A percentile compares a stretch with the other conserved stretches of the same genome.
phyloP scores from a whole-genome alignment of 192 early-diverging fungal genomes.

The Mortierella claussenii region DNA sequence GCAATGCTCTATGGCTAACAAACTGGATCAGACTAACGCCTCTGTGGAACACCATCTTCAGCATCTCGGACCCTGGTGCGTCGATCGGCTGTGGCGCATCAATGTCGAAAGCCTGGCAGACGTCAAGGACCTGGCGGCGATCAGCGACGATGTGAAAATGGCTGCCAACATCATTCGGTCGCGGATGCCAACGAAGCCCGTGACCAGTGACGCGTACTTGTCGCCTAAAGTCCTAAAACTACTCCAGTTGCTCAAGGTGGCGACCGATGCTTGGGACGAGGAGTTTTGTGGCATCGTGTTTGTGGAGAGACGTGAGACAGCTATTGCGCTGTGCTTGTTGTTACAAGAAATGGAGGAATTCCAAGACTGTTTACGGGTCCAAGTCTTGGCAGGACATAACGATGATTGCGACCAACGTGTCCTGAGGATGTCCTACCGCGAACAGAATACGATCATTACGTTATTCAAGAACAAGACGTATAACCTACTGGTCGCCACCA shows the following conservation, averaged over 20 bases:
- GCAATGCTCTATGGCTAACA: slow-evolving; percentile 38
- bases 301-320: slow-evolving; percentile 77
- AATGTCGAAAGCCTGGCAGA: slow-evolving; percentile 52
- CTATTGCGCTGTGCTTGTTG: slow-evolving; percentile 64
- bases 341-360: slow-evolving; percentile 68
- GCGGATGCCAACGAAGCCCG: slow-evolving; percentile 9
- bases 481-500: slow-evolving; percentile 90
- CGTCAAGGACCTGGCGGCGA: slow-evolving; percentile 4
- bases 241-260: slow-evolving; percentile 64
- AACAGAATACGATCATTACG: slow-evolving; percentile 70
- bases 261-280: slow-evolving; percentile 3
- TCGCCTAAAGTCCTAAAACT: slow-evolving; percentile 80
- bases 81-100: slow-evolving; percentile 74
- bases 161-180: slow-evolving; percentile 22
- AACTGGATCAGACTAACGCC: slow-evolving; percentile 56
- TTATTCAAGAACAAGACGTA: slow-evolving; percentile 73
- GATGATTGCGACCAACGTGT: slow-evolving; percentile 46
- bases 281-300: slow-evolving; percentile 93
- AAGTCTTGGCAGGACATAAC: slow-evolving; percentile 71
- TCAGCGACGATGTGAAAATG: slow-evolving; percentile 9
- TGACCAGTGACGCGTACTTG: slow-evolving; percentile 20
- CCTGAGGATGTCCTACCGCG: slow-evolving; percentile 56
- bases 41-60: slow-evolving; percentile 55
- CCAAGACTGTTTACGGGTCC: slow-evolving; percentile 53
- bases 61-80: slow-evolving; percentile 82